These are phyloP conservation scores for Saccharomyces pastorianus DNA, from an alignment of 1,139 yeast species.

Conservation along the genomic window DNA sequence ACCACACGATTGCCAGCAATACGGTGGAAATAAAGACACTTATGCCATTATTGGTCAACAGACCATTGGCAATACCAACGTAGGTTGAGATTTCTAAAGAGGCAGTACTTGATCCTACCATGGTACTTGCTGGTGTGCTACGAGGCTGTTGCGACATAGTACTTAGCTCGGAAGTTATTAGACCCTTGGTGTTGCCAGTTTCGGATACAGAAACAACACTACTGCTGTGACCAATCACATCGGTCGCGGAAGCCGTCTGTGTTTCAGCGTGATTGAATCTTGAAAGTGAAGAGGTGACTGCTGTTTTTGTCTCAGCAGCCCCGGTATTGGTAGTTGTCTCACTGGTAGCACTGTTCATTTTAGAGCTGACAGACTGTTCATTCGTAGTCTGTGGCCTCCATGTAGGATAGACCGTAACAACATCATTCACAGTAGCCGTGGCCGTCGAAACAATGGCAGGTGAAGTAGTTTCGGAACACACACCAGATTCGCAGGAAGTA, in stretches of 20 bases:
- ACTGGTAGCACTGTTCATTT: not conserved
- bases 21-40: not conserved
- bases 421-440: slow-evolving; percentile 16
- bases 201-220: not conserved
- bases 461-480: slow-evolving; percentile 19
- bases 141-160: not conserved
- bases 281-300: not conserved
- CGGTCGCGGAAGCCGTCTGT: not conserved
- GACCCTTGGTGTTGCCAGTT: not conserved
- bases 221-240: not conserved
- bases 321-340: not conserved
- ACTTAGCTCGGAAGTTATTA: not conserved
- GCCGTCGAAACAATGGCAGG: slow-evolving; percentile 9
- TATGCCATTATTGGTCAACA: not conserved
- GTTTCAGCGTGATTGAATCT: not conserved
- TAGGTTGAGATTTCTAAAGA: not conserved
- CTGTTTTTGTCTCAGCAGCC: not conserved
- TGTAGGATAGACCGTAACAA: slow-evolving; percentile 25
- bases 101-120: not conserved
- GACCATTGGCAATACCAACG: not conserved
- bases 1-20: not conserved
- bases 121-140: not conserved
- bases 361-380: slow-evolving; percentile 1
- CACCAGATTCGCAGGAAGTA: slow-evolving; percentile 36
- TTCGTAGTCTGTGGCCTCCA: slow-evolving; percentile 24